Conservation (phyloP, 345 rosid genomes). For the Citrus sp. region DNA sequence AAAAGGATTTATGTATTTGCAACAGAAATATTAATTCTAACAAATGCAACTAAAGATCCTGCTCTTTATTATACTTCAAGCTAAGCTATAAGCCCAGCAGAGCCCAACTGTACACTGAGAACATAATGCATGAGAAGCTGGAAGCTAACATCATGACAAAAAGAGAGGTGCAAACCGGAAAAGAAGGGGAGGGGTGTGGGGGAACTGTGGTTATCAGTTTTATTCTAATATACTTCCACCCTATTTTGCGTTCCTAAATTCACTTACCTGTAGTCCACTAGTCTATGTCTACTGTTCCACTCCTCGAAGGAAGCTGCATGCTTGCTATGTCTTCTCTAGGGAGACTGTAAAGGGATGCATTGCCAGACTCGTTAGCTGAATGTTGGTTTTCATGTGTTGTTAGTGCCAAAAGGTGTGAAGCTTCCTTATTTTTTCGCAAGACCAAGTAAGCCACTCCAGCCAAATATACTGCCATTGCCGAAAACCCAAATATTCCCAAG, state of each 20-base stretch:
- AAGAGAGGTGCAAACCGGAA: not conserved
- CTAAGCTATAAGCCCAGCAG: not conserved
- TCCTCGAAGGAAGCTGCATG: conserved; percentile 66
- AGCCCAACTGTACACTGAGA: not conserved
- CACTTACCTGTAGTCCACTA: conserved; percentile 2
- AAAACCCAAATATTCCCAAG: conserved; percentile 60
- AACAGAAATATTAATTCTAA: not conserved
- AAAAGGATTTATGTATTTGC: not conserved
- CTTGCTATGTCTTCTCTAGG: conserved; percentile 66
- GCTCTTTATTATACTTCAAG: not conserved
- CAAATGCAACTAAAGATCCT: not conserved
- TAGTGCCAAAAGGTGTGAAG: conserved; percentile 41
- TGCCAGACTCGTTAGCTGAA: conserved; percentile 16
- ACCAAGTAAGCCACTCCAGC: conserved; percentile 72
- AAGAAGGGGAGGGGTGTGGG: not conserved
- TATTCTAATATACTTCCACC: not conserved
- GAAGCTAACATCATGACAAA: not conserved
- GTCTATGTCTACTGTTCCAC: conserved; percentile 20
- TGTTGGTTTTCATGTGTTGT: conserved; percentile 33
- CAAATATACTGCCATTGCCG: conserved; percentile 53
- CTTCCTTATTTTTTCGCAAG: conserved; percentile 51
- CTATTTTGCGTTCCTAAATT: not conserved
- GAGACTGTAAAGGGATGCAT: conserved; percentile 22
- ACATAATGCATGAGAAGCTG: not conserved
- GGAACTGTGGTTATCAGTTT: not conserved